These are phyloP conservation scores for Podaxis sp. DNA, from an alignment of 768 basidiomycete genomes.

Conservation along the genomic window DNA sequence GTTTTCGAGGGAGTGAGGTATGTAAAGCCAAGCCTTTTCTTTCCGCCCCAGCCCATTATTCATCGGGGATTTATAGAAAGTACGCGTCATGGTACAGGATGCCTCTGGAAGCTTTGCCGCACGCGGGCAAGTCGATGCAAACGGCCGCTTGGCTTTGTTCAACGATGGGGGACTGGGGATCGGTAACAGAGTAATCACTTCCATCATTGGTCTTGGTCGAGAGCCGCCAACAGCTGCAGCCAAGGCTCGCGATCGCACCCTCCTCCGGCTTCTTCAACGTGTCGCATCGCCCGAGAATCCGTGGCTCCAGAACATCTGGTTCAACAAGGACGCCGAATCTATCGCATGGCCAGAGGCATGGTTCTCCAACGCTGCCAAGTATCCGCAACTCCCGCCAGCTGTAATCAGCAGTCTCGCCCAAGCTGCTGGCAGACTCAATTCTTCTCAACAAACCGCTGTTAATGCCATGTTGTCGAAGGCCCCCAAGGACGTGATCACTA, in stretches of 20 bases:
- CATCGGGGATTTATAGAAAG: slow-evolving; percentile 18
- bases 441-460: slow-evolving; percentile 46
- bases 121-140: slow-evolving; percentile 39
- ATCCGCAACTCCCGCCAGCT: not conserved
- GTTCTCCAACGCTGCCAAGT: slow-evolving; percentile 17
- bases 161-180: slow-evolving; percentile 15
- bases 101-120: slow-evolving; percentile 35
- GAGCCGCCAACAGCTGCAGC: slow-evolving; percentile 63
- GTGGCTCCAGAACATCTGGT: slow-evolving; percentile 52
- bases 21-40: slow-evolving; percentile 6
- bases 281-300: slow-evolving; percentile 34
- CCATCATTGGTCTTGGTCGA: slow-evolving; percentile 40
- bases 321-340: slow-evolving; percentile 26
- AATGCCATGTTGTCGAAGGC: slow-evolving; percentile 43
- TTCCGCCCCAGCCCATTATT: not conserved
- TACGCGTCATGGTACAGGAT: slow-evolving; percentile 28
- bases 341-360: slow-evolving; percentile 42
- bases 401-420: slow-evolving; percentile 5
- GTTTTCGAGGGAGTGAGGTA: slow-evolving; percentile 37
- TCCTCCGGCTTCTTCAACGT: slow-evolving; percentile 46
- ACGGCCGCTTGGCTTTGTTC: slow-evolving; percentile 34
- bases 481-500: slow-evolving; percentile 34
- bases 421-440: slow-evolving; percentile 31
- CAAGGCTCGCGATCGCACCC: slow-evolving; percentile 35
- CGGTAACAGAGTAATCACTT: slow-evolving; percentile 25